These are phyloP conservation scores for Pestalotiopsis sp. DNA, from an alignment of 2,329 filamentous ascomycete species.

Conservation along the genomic window DNA sequence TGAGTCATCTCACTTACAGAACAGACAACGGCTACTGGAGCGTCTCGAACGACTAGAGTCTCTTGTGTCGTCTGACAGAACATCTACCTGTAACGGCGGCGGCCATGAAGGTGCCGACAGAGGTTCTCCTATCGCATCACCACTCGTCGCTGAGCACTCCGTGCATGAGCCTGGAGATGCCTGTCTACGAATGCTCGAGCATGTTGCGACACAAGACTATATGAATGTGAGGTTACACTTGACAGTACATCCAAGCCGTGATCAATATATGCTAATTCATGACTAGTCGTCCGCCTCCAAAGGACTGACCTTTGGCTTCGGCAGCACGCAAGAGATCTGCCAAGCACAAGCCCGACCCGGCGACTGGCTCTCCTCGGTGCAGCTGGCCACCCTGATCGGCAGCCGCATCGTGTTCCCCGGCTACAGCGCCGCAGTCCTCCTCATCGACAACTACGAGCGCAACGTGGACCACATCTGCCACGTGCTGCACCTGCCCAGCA, in stretches of 20 bases:
- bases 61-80: constrained; percentile 14
- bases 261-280: neutral
- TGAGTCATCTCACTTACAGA: neutral
- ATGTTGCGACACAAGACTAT: neutral
- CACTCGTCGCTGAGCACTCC: neutral
- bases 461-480: constrained; percentile 21
- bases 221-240: neutral
- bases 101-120: neutral
- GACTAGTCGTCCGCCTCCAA: constrained; percentile 13
- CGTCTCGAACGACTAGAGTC: constrained; percentile 21
- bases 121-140: neutral
- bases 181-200: neutral
- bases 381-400: constrained; percentile 1
- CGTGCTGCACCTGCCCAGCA: constrained; percentile 23
- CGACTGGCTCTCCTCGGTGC: neutral
- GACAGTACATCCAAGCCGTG: no score
- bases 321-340: constrained; percentile 16
- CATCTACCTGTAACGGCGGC: neutral
- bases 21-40: constrained; percentile 13
- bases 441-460: constrained; percentile 22
- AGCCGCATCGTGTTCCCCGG: constrained; percentile 16
- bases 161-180: neutral
- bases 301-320: constrained; percentile 17
- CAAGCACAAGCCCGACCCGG: constrained; percentile 3
- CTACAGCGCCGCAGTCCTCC: constrained; percentile 18